Evolutionary conservation across 306 rosid species (phyloP).

Genomic region (Vicia sativa): DNA sequence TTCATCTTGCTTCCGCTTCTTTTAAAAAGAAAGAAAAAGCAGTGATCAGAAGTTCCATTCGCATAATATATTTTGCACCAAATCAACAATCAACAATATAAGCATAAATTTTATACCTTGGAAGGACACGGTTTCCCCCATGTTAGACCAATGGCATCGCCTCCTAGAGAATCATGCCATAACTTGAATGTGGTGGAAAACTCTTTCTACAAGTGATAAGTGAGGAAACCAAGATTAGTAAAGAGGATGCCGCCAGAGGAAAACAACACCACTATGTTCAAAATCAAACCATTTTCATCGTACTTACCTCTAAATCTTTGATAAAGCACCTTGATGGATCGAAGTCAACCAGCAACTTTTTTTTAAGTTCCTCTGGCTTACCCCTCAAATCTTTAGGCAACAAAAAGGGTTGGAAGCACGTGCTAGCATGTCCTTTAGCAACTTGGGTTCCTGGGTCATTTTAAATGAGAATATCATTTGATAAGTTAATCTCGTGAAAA

Average conservation of each 20-base stretch:
- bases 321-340: conserved; percentile 77
- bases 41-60: conserved; percentile 24
- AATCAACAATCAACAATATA: background rate
- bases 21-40: conserved; percentile 10
- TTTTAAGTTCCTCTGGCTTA: conserved; percentile 59
- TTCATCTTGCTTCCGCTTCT: conserved; percentile 83
- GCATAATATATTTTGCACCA: background rate
- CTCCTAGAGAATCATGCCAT: conserved; percentile 96
- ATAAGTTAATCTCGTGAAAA: conserved; percentile 20
- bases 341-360: conserved; percentile 73
- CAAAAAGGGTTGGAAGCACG: conserved; percentile 69
- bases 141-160: conserved; percentile 88
- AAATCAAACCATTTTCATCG: conserved; percentile 21
- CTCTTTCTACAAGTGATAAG: conserved; percentile 56
- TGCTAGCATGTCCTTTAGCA: conserved; percentile 68
- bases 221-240: conserved; percentile 29
- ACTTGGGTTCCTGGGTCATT: conserved; percentile 62
- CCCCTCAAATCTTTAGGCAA: conserved; percentile 70
- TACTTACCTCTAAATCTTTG: conserved; percentile 79
- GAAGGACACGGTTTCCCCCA: conserved; percentile 64
- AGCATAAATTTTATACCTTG: conserved; percentile 56
- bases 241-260: background rate
- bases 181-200: conserved; percentile 63
- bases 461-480: conserved; percentile 25
- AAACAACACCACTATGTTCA: conserved; percentile 7